Base-by-base conservation (phyloP, 306 rosid species). In the Cucumis hystrix region DNA sequence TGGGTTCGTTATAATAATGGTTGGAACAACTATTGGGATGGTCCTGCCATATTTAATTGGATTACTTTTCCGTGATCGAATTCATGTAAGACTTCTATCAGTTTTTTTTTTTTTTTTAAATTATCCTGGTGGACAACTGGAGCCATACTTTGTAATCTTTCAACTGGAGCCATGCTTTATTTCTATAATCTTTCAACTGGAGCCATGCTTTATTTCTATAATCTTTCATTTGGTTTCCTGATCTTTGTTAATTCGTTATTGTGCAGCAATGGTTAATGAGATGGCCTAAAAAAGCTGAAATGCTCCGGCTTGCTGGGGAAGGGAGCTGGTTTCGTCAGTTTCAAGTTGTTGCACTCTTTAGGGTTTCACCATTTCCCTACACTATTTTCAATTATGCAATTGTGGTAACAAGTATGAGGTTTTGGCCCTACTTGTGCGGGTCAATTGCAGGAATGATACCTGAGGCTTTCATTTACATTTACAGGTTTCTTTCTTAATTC, bases 21-120 rank as follows among this genome's bases (percentile, higher is more conserved):
- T 77, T 73, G 99, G 99, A 74, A 96, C 99, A 85, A 96, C 99
- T 55, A 76, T 92, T 80, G 99, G 99, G 79, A 96, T 96, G 99
- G 86, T 96, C 77, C 93, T 96, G 47, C 99, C 99, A 63, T 96
- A 96, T 86, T 79, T 84, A 57, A 91, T 96, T 77, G 99, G 99
- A 79, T 86, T 89, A 10, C 35, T 83, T 51, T 92, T 96, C 85
- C 97, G 96, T 21, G 92, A 91, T 16, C 93, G 91, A 74, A 92
- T 96, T 74, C 99, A 96, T 84, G 99, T 96, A 86, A 86, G 96
- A 77, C 58, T 43, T 82, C 64, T 75, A 47, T 59, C 10, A 52
- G 57, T 4, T 33, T 33, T 33, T 33, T 11, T 4, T 33, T 33
- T 33, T 33, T 11, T 37, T 40, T 33, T 12, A 37, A 65, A 35